Conservation (phyloP, 768 basidiomycete species). For the Lentinus tigrinus region DNA sequence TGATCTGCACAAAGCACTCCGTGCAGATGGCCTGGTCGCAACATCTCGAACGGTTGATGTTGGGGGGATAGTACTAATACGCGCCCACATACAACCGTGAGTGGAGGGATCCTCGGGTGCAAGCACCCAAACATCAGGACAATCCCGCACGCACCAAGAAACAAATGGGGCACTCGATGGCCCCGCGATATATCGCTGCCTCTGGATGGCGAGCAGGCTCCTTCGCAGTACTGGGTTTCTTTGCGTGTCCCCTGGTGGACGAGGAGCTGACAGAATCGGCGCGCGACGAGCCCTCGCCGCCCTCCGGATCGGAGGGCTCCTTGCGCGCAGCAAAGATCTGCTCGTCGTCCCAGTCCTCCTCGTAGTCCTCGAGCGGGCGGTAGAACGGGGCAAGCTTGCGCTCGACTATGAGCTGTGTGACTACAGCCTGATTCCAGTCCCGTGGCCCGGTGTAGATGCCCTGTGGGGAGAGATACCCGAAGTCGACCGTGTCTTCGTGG, state of each 20-base stretch:
- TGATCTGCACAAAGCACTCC: slow-evolving; percentile 99
- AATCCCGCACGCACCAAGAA: slow-evolving; percentile 74
- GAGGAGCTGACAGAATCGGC: slow-evolving; percentile 38
- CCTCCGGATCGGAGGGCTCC: slow-evolving; percentile 54
- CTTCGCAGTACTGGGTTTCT: slow-evolving; percentile 58
- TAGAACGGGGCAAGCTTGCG: slow-evolving; percentile 95
- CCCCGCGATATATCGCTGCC: slow-evolving; percentile 78
- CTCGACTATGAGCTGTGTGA: slow-evolving; percentile 84
- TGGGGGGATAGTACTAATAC: slow-evolving; percentile 89
- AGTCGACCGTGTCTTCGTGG: slow-evolving; percentile 84
- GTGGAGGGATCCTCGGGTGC: slow-evolving; percentile 11
- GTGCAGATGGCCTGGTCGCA: slow-evolving; percentile 99
- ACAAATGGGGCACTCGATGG: slow-evolving; percentile 96
- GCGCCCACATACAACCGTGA: slow-evolving; percentile 15
- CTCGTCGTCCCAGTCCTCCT: slow-evolving; percentile 85
- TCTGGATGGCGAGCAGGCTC: slow-evolving; percentile 68
- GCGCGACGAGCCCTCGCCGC: slow-evolving; percentile 41
- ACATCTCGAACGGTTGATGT: slow-evolving; percentile 96
- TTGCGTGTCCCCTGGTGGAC: slow-evolving; percentile 43
- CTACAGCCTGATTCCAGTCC: slow-evolving; percentile 89
- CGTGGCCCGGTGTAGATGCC: slow-evolving; percentile 81
- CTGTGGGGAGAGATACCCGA: slow-evolving; percentile 75
- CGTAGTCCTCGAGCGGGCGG: slow-evolving; percentile 91
- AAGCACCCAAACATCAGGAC: slow-evolving; percentile 2
- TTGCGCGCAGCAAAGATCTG: slow-evolving; percentile 81